A percentile compares a stretch with the other conserved stretches of the same genome.
phyloP scores from a whole-genome alignment of 2,329 filamentous ascomycete species.

The Pseudofabraea citricarpa region DNA sequence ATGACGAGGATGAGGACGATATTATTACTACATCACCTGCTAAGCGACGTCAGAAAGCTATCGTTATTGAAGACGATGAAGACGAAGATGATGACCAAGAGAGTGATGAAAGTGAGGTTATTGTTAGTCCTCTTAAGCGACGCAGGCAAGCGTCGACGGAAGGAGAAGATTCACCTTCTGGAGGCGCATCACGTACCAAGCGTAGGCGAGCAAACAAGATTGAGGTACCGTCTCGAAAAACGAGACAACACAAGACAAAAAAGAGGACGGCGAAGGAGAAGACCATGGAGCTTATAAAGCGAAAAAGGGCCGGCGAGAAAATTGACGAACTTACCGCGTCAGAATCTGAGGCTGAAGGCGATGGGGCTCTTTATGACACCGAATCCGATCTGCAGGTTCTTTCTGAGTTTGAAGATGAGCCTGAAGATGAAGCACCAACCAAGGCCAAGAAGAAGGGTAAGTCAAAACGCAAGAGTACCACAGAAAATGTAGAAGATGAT shows the following conservation, averaged over 20 bases:
- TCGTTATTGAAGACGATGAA: conserved; percentile 7
- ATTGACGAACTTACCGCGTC: conserved; percentile 32
- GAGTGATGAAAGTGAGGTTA: conserved; percentile 8
- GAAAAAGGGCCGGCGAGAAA: conserved; percentile 34
- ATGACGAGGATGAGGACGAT: conserved; percentile 1
- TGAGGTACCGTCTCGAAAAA: conserved; percentile 10
- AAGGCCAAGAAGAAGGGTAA: conserved; percentile 5
- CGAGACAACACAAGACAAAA: conserved; percentile 15
- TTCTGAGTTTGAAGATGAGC: conserved; percentile 47
- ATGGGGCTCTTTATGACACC: conserved; percentile 12
- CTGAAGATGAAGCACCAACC: conserved; percentile 33
- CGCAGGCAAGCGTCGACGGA: background rate
- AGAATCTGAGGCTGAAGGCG: conserved; percentile 21
- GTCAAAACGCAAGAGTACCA: conserved; percentile 8
- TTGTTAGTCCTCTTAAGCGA: background rate
- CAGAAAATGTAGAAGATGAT: conserved; percentile 15
- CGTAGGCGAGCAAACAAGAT: conserved; percentile 6
- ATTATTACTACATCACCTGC: background rate
- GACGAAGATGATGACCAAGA: conserved; percentile 10
- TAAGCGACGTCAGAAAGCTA: background rate
- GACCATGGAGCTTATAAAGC: conserved; percentile 33
- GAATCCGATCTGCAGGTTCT: conserved; percentile 32
- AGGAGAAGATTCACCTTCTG: conserved; percentile 5
- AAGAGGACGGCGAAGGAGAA: conserved; percentile 34
- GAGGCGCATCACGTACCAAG: conserved; percentile 9